Percentiles rank a stretch among this genome's conserved stretches.
These are phyloP conservation scores for Bodo saltans DNA, from an alignment of 78 protist species.

Conservation along the genomic window DNA sequence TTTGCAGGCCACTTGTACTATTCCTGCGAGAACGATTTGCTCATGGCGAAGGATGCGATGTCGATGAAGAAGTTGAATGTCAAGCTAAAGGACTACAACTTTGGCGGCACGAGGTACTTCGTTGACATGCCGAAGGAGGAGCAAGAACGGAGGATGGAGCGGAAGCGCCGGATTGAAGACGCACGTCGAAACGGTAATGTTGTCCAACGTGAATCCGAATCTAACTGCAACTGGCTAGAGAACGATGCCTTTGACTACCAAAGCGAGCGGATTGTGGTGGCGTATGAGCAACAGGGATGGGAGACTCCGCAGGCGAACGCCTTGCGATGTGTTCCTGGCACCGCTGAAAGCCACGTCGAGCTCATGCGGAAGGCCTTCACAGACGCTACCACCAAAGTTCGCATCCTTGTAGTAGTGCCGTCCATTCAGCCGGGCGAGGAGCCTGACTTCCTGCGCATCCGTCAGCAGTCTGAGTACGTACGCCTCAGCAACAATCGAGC, in stretches of 20 bases:
- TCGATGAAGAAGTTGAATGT: constrained; percentile 6
- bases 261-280: neutral
- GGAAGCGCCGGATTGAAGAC: neutral
- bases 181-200: neutral
- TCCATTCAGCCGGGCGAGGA: too few relatives aligned
- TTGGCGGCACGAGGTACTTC: constrained; percentile 19
- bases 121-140: neutral
- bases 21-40: neutral
- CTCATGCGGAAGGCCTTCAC: too few relatives aligned
- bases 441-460: too few relatives aligned
- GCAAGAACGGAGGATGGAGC: neutral
- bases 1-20: neutral
- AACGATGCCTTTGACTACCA: constrained; percentile 14
- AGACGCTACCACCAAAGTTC: too few relatives aligned
- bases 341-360: too few relatives aligned
- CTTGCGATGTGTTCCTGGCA: too few relatives aligned
- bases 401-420: too few relatives aligned
- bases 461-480: too few relatives aligned
- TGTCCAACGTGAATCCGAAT: too few relatives aligned
- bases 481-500: too few relatives aligned
- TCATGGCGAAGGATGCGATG: neutral
- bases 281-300: neutral
- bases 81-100: constrained; percentile 7
- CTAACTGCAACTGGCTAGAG: neutral
- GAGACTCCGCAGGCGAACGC: neutral